Base-by-base conservation (phyloP, 345 rosid species). In the Anastatica hierochuntica region DNA sequence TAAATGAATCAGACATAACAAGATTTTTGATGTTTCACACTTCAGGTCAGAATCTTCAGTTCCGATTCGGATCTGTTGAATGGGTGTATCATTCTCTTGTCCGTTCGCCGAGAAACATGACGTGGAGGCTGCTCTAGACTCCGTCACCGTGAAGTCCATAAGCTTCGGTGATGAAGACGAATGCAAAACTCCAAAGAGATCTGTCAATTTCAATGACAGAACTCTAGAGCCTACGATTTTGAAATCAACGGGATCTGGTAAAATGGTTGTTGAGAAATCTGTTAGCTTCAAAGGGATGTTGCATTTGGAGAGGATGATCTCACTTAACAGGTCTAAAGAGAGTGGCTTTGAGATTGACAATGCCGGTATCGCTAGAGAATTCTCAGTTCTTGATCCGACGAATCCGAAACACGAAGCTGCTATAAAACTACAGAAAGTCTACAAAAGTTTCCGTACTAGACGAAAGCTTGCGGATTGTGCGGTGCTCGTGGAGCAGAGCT, bases 401-500 rank as follows among this genome's bases (percentile, higher is more conserved):
- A 77, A 71, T 46, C 97, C 95, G 1, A 76, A 76, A 51, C 87
- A 92, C 27, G 77, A 80, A 69, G 97, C 94, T 9, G 97, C 99
- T 2, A 62, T 85, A 27, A 83, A 79, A 58, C 66, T 92, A 62
- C 95, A 83, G 80, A 92, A 92, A 39, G 97, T 83, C 39, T 92
- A 85, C 57, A 92, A 85, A 53, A 92, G 99, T 62, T 92, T 92
- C 58, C 71, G 99, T 20, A 92, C 97, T 3, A 76, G 99, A 58
- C 66, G 99, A 79, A 83, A 80, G 81, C 82, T 85, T 2, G 99
- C 99, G 0, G 95, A 94, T 75, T 85, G 99, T 58, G 97, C 94
- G 0, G 95, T 94, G 46, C 79, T 85, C 26, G 86, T 79, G 19
- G 95, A 83, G 63, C 95, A 88, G 13, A 80, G 94, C 81, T 83